These are phyloP conservation scores for Rhizopogon rudus DNA, from an alignment of 768 basidiomycete genomes.

Conservation along the genomic window DNA sequence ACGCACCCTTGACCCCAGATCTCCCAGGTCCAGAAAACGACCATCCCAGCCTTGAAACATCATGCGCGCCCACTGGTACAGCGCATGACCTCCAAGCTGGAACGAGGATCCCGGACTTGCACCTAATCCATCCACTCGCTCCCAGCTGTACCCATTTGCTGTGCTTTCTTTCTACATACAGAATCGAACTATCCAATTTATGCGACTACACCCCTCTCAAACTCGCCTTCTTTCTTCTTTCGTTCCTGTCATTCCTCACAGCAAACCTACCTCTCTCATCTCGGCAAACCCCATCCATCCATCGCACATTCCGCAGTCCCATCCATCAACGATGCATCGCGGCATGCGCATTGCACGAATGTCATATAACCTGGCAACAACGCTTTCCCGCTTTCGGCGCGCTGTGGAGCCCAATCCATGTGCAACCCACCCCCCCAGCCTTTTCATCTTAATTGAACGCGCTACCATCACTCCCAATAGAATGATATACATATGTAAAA, in stretches of 20 bases:
- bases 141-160: not conserved
- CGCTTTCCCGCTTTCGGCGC: not conserved
- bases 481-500: not conserved
- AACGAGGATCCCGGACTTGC: not conserved
- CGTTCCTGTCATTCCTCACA: not conserved
- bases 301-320: not conserved
- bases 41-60: not conserved
- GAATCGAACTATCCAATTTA: not conserved
- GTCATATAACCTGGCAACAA: not conserved
- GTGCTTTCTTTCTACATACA: constrained; percentile 1
- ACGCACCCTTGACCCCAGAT: not conserved
- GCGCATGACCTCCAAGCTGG: not conserved
- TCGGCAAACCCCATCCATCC: not conserved
- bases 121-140: not conserved
- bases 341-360: not conserved
- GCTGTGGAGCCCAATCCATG: not conserved
- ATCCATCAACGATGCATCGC: not conserved
- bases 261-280: not conserved
- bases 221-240: not conserved
- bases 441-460: not conserved
- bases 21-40: not conserved
- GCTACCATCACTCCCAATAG: not conserved
- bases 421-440: not conserved
- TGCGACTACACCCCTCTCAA: not conserved
- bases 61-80: not conserved